These are phyloP conservation scores for Ophiosphaerella herpotricha DNA, from an alignment of 2,329 filamentous ascomycete genomes.

Conservation along the genomic window DNA sequence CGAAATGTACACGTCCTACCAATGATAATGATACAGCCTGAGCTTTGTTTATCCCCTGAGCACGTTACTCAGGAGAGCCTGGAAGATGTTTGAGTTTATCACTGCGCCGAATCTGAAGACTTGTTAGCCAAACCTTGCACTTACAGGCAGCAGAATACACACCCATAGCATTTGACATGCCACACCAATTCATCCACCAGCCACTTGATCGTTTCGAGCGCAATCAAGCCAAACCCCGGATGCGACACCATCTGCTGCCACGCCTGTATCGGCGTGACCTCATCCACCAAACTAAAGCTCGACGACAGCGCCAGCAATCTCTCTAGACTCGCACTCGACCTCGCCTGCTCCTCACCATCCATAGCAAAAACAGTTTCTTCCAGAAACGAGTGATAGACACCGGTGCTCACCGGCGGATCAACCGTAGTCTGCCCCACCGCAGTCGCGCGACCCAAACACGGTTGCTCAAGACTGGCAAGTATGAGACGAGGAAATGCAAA, in stretches of 20 bases:
- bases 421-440: no score
- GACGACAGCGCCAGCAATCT: constrained; percentile 21
- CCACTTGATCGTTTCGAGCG: constrained; percentile 18
- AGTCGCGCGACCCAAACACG: no score
- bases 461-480: no score
- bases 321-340: constrained; percentile 17
- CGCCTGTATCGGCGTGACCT: constrained; percentile 44
- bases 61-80: constrained; percentile 8
- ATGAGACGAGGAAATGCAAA: no score
- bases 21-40: not conserved
- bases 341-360: not conserved
- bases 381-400: not conserved
- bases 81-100: constrained; percentile 17
- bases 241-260: constrained; percentile 38
- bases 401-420: not conserved
- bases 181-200: constrained; percentile 29
- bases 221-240: constrained; percentile 24
- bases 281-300: constrained; percentile 23
- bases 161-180: constrained; percentile 42
- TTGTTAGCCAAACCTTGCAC: constrained; percentile 1
- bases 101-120: constrained; percentile 23
- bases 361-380: not conserved
- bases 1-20: not conserved
- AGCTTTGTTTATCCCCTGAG: not conserved
- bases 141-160: constrained; percentile 6